These are phyloP conservation scores for Tillandsia fasciculata DNA, from an alignment of 176 grass and related monocot genomes.

Conservation along the genomic window DNA sequence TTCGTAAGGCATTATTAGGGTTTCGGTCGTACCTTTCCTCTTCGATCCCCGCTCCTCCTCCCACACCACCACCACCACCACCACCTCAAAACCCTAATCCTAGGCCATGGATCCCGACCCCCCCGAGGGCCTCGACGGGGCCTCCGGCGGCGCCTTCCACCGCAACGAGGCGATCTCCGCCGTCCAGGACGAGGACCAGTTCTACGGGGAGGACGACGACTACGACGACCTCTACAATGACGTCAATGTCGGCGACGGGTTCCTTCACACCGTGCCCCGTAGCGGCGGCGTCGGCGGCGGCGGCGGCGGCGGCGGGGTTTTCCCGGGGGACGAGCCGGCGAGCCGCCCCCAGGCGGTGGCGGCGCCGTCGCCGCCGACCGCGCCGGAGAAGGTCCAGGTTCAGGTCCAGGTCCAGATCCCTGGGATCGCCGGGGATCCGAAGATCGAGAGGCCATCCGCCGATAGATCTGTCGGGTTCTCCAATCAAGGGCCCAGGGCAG, in stretches of 20 bases:
- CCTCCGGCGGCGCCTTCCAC: slow-evolving; percentile 30
- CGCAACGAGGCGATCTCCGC: slow-evolving; percentile 59
- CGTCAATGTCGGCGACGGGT: slow-evolving; percentile 74
- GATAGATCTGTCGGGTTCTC: too few relatives aligned
- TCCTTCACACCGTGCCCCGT: slow-evolving; percentile 26
- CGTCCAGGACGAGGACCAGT: slow-evolving; percentile 64
- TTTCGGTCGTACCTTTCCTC: background rate
- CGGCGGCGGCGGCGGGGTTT: background rate
- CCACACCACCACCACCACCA: slow-evolving; percentile 30
- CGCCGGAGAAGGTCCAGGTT: background rate
- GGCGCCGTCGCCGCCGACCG: background rate
- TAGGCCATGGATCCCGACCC: slow-evolving; percentile 43
- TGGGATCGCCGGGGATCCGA: too few relatives aligned
- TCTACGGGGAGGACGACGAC: slow-evolving; percentile 80
- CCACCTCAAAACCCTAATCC: background rate
- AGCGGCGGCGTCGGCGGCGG: background rate
- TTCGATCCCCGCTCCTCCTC: slow-evolving; percentile 28
- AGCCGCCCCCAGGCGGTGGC: slow-evolving; percentile 22
- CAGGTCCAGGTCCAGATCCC: background rate
- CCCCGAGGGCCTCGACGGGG: slow-evolving; percentile 6
- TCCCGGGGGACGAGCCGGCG: background rate
- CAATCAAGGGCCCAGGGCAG: background rate
- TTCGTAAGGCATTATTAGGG: slow-evolving; percentile 4
- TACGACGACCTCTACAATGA: slow-evolving; percentile 83
- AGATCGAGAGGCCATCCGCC: too few relatives aligned